Evolutionary conservation across 352 stramenopile genomes (phyloP), one percentile per base, ranked within the genome.

Genomic region (Phytophthora sansomeana): DNA sequence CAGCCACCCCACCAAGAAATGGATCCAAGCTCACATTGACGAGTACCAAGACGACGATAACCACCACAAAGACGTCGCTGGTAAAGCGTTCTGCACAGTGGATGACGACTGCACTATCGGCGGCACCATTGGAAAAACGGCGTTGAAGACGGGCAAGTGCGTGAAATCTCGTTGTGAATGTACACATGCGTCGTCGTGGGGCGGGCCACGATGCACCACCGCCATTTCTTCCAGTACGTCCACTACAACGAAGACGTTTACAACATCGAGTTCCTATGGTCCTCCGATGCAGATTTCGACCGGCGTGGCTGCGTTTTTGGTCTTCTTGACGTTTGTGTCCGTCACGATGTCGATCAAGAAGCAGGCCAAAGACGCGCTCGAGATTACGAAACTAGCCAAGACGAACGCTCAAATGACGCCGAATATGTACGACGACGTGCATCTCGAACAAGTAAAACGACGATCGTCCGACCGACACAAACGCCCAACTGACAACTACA

Each of bases 201-300:
- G 59, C 7, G 80, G 80, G 8, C 80, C 80, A n/a, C 77, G 80
- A 0, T 89, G 80, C 42, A 89, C 80, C 14, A 63, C 65, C 1
- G 72, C 75, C 4, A 70, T 68, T 32, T 58, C 21, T 42, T 73
- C 41, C 32, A 68, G 47, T 53, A 74, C 41, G 11, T 63, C 47
- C 24, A 73, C 11, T 43, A 58, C 57, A 1, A 63, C 66, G 16
- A 69, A 69, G 16, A 80, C 69, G 17, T 80, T 55, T 17, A 56
- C 35, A 17, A 55, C 62, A 8, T 39, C 43, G 14, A 72, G 50
- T 26, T 73, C 65, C 5, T 74, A 73, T 43, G 77, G 74, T 21
- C 74, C 74, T 16, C 68, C 72, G 5, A 83, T 75, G 58, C 67
- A 51, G 1, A 53, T 75, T 7, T 67, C 74, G 3, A 38, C 83